Conservation (phyloP, 1,284 basidiomycete genomes). For the Neotropicomus parvogracilis region DNA sequence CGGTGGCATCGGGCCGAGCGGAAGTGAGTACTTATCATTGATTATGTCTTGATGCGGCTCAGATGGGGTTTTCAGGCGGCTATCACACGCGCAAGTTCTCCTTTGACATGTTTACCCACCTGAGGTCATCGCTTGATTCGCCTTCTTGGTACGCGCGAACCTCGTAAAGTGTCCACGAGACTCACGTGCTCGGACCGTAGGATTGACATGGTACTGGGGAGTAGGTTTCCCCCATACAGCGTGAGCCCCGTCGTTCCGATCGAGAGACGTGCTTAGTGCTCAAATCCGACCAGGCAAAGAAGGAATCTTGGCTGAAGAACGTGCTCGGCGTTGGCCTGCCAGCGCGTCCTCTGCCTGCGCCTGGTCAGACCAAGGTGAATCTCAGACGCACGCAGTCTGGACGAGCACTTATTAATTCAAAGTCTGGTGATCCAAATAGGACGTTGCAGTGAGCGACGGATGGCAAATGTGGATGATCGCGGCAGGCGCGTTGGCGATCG, state of each 20-base stretch:
- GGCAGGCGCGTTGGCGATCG: constrained; percentile 7
- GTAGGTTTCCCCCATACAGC: constrained; percentile 66
- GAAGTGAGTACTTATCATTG: constrained; percentile 45
- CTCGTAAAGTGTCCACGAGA: background rate
- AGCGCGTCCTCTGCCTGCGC: constrained; percentile 17
- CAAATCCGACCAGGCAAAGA: constrained; percentile 18
- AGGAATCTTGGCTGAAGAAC: constrained; percentile 21
- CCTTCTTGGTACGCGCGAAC: constrained; percentile 52
- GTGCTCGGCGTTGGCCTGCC: constrained; percentile 22
- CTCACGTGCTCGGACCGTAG: constrained; percentile 32
- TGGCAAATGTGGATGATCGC: constrained; percentile 6
- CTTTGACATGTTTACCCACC: constrained; percentile 70
- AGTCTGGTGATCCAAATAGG: constrained; percentile 7
- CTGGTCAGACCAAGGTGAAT: constrained; percentile 16
- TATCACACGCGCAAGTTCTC: constrained; percentile 59
- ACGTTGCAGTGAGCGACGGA: background rate
- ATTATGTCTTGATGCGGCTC: background rate
- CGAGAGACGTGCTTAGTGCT: background rate
- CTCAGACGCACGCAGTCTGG: background rate
- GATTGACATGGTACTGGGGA: constrained; percentile 52
- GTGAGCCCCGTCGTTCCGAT: constrained; percentile 33
- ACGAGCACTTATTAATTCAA: constrained; percentile 15
- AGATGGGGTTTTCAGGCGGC: constrained; percentile 44
- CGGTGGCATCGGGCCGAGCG: constrained; percentile 70
- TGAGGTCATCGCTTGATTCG: constrained; percentile 56